Base-by-base conservation (phyloP, 208 protist species). In the Trypanosoma rangeli region DNA sequence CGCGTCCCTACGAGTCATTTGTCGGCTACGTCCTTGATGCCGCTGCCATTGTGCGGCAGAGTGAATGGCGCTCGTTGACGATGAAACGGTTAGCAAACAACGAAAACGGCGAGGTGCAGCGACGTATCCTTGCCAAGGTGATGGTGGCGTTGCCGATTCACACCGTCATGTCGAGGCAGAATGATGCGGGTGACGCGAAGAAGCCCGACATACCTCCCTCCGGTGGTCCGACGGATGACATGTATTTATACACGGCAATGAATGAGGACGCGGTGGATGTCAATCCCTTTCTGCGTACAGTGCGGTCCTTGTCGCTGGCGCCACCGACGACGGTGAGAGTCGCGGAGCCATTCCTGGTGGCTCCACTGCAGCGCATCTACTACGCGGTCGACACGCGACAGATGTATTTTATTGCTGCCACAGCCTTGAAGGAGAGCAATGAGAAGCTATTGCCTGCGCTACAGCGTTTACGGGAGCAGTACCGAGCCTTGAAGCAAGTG, bases 331-430 rank as follows among this genome's bases (percentile, higher is more conserved):
- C 12, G 8, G 9, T 53, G 22, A 4, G 3, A 53, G 18, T 5
- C 18, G 29, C 9, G 18, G 46, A 64, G 18, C 5, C 16, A 13
- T 37, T 71, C 2, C 56, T 56, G 10, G 46, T 39, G 31, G 61
- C 75, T 33, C 62, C 68, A 7, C 20, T 29, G 13, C 46, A 52
- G 39, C 72, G 78, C 33, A 39, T 35, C 31, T 62, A 74, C 44
- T 94, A 88, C 62, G 73, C 76, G 39, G 62, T 90, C 37, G 85
- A 94, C 73, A 87, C 89, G 74, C 82, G 70, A 28, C 80, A 87
- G 63, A 64, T 89, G n/a, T 88, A 91, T 73, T 57, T 90, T 37
- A 52, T 79, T 22, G 85, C 88, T 5, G 75, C 82, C 10, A 68
- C 90, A 24, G 88, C 85, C 3, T 68, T 70, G 18, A 83, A 86